Conservation (phyloP, 1,284 basidiomycete species). For the Boletus subluridellus region DNA sequence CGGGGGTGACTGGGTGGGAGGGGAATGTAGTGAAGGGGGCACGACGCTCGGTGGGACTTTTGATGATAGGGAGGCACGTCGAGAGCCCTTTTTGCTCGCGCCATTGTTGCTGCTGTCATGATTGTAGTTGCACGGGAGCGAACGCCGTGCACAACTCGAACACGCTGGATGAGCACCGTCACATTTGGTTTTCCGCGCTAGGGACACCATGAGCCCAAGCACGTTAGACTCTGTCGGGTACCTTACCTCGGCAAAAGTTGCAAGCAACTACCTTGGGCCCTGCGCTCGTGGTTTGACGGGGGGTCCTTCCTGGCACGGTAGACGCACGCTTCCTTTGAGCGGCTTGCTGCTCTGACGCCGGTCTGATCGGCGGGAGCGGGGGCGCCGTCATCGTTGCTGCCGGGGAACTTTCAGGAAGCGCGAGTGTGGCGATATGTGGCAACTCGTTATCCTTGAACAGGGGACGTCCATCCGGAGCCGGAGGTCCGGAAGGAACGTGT, state of each 20-base stretch:
- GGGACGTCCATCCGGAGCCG: constrained; percentile 35
- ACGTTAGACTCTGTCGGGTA: constrained; percentile 7
- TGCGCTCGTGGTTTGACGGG: constrained; percentile 57
- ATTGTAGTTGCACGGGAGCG: constrained; percentile 72
- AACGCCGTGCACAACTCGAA: constrained; percentile 70
- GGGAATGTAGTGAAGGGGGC: constrained; percentile 47
- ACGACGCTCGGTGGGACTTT: constrained; percentile 40
- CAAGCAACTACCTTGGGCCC: constrained; percentile 81
- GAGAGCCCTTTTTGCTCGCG: constrained; percentile 44
- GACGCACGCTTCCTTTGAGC: constrained; percentile 63
- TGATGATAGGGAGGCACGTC: constrained; percentile 48
- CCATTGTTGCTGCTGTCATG: constrained; percentile 52
- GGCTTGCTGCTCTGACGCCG: constrained; percentile 58
- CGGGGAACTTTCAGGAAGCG: constrained; percentile 52
- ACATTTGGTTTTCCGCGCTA: constrained; percentile 81
- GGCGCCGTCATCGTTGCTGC: constrained; percentile 57
- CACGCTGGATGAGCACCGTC: constrained; percentile 76
- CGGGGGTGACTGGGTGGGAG: constrained; percentile 48
- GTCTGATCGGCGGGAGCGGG: constrained; percentile 56
- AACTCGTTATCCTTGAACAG: constrained; percentile 60
- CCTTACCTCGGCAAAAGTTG: constrained; percentile 73
- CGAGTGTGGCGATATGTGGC: constrained; percentile 66
- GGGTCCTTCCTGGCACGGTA: constrained; percentile 59
- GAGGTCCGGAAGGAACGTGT: constrained; percentile 23
- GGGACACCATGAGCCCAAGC: constrained; percentile 8